Percentiles rank a stretch among this genome's conserved stretches.
phyloP scores from a whole-genome alignment of 305 asterid species.

The Withania somnifera region DNA sequence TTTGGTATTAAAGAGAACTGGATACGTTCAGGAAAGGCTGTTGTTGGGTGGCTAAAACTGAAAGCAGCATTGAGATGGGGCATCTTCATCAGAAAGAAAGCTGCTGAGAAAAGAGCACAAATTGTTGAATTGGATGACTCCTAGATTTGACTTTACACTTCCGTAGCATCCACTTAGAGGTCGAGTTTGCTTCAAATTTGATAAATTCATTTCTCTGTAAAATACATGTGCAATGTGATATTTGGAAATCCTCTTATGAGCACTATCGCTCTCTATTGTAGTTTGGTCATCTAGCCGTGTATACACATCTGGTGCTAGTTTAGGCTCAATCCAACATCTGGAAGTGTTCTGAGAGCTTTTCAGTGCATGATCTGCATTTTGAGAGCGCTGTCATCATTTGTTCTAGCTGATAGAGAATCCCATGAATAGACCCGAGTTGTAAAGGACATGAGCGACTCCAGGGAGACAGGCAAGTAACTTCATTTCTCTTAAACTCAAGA shows the following conservation, averaged over 20 bases:
- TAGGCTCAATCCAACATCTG: not conserved
- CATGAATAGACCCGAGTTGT: not conserved
- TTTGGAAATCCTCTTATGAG: not conserved
- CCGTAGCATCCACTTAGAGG: not conserved
- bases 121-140: slow-evolving; percentile 8
- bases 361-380: not conserved
- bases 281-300: not conserved
- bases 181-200: not conserved
- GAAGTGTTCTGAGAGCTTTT: not conserved
- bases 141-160: not conserved
- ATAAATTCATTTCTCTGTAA: not conserved
- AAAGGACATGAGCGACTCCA: not conserved
- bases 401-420: not conserved
- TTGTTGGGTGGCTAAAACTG: slow-evolving; percentile 15
- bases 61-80: slow-evolving; percentile 20
- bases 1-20: not conserved
- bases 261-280: not conserved
- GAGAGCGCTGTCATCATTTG: not conserved
- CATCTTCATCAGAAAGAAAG: slow-evolving; percentile 11
- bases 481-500: not conserved
- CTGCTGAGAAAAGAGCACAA: slow-evolving; percentile 12
- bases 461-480: not conserved
- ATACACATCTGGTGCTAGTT: not conserved
- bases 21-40: slow-evolving; percentile 1
- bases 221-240: not conserved